Base-by-base conservation (phyloP, 352 stramenopile species). In the Globisporangium spinosum region DNA sequence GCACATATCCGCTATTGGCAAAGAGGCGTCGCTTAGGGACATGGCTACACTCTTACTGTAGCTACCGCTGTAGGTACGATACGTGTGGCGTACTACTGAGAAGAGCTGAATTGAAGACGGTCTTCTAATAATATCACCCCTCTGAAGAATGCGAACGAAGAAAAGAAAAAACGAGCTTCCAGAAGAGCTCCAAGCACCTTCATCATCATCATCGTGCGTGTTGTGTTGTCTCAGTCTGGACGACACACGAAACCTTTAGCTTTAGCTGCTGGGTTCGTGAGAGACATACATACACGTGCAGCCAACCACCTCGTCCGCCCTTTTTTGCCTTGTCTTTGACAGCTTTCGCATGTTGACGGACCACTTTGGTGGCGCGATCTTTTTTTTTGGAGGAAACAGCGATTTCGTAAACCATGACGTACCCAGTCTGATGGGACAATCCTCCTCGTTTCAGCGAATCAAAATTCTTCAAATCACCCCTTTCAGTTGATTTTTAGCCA, bases 271-370 rank as follows among this genome's bases (percentile, higher is more conserved):
- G 17, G 17, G 17, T 45, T 4, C 10, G 43, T 51, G 43, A 51
- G 43, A 51, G 6, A 51, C 38, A 49, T 17, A 6, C 43, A 51
- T 32, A 32, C 29, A 4, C 29, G 12, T 38, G 7, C 32, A 38
- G 8, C 32, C 32, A 38, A 51, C 43, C 17, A 51, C 17, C 17
- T 23, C 17, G 43, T 51, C 17, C 43, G 6, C 43, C 43, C 40
- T 49, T 32, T 32, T 32, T 32, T 49, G 40, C 9, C 15, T 34
- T 27, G 2, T 23, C 27, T 45, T 22, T 23, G 27, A 45, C 38
- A 29, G 25, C 5, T 56, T 2, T 27, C 55, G 27, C 29, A 27
- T 61, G 55, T 61, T 61, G 55, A 61, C 29, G 55, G 55, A 61
- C 55, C 55, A 61, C 29, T 45, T 45, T 20, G 12, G 20, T 15